Conservation (phyloP, 768 basidiomycete species). For the Pleurotus sapidus region DNA sequence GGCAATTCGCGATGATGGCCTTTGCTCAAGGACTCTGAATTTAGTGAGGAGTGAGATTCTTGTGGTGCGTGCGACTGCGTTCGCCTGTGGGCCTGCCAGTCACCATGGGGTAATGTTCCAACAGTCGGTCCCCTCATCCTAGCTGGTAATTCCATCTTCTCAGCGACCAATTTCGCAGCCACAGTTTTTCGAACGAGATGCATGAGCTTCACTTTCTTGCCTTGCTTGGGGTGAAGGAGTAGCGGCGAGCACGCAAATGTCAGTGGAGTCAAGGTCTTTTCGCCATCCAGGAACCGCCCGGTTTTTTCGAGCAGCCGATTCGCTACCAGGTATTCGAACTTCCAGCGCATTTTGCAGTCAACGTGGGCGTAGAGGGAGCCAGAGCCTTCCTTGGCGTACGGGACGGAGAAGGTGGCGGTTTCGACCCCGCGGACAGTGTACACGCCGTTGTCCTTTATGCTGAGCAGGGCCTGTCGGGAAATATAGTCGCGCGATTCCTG, state of each 20-base stretch:
- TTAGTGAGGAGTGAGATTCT: constrained; percentile 17
- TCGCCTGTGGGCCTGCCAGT: constrained; percentile 25
- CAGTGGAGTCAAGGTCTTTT: constrained; percentile 71
- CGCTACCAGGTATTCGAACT: constrained; percentile 75
- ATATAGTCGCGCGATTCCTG: constrained; percentile 74
- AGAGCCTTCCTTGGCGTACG: constrained; percentile 14
- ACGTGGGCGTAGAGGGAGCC: constrained; percentile 19
- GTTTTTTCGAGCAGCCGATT: constrained; percentile 47
- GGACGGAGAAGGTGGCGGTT: constrained; percentile 14
- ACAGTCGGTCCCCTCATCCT: constrained; percentile 1
- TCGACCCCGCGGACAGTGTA: constrained; percentile 75
- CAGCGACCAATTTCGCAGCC: constrained; percentile 60
- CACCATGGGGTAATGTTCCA: neutral
- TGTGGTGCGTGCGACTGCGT: constrained; percentile 21
- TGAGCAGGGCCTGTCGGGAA: constrained; percentile 70
- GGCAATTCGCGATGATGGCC: neutral
- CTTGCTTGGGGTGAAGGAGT: constrained; percentile 60
- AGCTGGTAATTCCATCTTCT: constrained; percentile 50
- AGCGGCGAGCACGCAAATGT: constrained; percentile 74
- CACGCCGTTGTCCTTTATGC: constrained; percentile 68
- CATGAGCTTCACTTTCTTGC: constrained; percentile 64
- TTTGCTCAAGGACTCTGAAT: neutral
- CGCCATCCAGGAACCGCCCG: constrained; percentile 54
- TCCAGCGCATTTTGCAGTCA: constrained; percentile 55
- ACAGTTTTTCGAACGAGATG: constrained; percentile 72